These are phyloP conservation scores for Saprolegnia parasitica DNA, from an alignment of 352 stramenopile species.

Conservation along the genomic window DNA sequence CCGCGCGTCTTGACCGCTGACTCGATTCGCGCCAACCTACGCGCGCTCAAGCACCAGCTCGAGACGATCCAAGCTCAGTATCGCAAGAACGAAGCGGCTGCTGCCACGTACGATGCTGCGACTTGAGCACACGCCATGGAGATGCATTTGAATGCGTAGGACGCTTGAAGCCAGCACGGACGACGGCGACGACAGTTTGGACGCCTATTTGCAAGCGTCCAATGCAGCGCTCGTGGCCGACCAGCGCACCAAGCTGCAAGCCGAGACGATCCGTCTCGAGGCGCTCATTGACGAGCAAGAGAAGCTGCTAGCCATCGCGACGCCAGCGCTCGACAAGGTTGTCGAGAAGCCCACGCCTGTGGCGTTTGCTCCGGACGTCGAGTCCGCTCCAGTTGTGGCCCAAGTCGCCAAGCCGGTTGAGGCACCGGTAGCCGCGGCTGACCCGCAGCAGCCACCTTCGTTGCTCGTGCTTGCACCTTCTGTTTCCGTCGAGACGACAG, in stretches of 20 bases:
- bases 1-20: conserved; percentile 48
- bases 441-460: too few relatives aligned
- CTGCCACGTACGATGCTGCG: conserved; percentile 31
- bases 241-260: conserved; percentile 33
- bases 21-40: conserved; percentile 46
- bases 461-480: too few relatives aligned
- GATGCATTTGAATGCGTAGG: not conserved
- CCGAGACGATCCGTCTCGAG: conserved; percentile 36
- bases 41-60: conserved; percentile 39
- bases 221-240: conserved; percentile 44
- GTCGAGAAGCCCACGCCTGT: not conserved
- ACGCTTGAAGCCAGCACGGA: not conserved
- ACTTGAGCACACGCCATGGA: not conserved
- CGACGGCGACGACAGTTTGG: conserved; percentile 46
- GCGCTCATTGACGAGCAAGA: conserved; percentile 43
- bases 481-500: conserved; percentile 1
- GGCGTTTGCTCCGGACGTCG: too few relatives aligned
- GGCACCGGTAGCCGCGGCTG: not conserved
- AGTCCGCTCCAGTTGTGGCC: too few relatives aligned
- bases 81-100: conserved; percentile 18
- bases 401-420: not conserved
- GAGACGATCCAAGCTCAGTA: conserved; percentile 33
- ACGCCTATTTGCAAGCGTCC: conserved; percentile 62
- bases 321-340: conserved; percentile 41
- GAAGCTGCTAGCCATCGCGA: conserved; percentile 48